phyloP scores from a whole-genome alignment of 306 rosid species.

The Citrullus amarus region DNA sequence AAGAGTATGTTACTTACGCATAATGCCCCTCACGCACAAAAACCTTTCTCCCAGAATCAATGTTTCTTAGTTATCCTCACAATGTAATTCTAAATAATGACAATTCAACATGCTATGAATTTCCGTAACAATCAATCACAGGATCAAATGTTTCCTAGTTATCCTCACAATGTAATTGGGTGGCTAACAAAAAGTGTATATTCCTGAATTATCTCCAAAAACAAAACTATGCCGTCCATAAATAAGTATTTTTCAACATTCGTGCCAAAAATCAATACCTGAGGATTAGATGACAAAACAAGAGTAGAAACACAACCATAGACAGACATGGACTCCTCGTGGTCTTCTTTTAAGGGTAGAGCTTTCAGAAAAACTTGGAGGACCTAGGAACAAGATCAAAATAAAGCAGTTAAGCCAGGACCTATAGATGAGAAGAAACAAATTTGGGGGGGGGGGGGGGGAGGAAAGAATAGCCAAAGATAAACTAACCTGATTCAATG shows the following conservation, averaged over 20 bases:
- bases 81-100: no score
- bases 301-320: slow-evolving; percentile 72
- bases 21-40: no score
- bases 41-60: neutral
- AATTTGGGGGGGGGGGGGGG: neutral
- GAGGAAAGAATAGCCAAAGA: neutral
- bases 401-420: slow-evolving; percentile 1
- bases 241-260: neutral
- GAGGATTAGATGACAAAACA: slow-evolving; percentile 80
- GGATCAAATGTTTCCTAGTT: neutral
- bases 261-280: slow-evolving; percentile 24
- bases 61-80: no score
- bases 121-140: neutral
- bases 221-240: neutral
- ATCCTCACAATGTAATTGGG: neutral
- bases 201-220: neutral
- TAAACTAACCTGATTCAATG: slow-evolving; percentile 65
- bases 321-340: slow-evolving; percentile 85
- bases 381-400: slow-evolving; percentile 45
- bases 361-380: slow-evolving; percentile 82
- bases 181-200: neutral
- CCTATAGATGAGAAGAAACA: neutral
- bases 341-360: slow-evolving; percentile 96
- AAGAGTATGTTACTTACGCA: no score
- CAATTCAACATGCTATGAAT: neutral